phyloP scores from a whole-genome alignment of 352 stramenopile genomes.

The Globisporangium nagaii region DNA sequence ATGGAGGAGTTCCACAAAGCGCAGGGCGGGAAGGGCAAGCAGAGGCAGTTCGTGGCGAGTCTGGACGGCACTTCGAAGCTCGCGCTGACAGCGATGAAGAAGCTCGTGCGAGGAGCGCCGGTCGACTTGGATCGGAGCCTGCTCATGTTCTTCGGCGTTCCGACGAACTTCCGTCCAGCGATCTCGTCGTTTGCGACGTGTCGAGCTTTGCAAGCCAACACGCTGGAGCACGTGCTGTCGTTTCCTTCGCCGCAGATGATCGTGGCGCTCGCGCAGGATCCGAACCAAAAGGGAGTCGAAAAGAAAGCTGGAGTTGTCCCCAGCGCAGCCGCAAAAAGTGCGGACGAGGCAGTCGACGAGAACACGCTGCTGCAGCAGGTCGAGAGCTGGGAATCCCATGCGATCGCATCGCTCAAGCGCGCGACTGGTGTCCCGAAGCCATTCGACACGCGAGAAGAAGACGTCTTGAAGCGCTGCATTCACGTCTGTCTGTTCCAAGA shows the following conservation, averaged over 20 bases:
- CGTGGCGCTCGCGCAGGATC: slow-evolving; percentile 37
- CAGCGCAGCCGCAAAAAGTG: not conserved
- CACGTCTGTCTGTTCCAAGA: slow-evolving; percentile 77
- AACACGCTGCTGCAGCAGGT: slow-evolving; percentile 40
- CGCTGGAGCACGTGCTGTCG: slow-evolving; percentile 60
- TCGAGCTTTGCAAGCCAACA: slow-evolving; percentile 42
- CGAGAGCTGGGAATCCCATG: slow-evolving; percentile 48
- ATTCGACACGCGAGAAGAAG: slow-evolving; percentile 70
- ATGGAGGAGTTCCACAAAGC: slow-evolving; percentile 49
- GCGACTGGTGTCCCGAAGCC: slow-evolving; percentile 65
- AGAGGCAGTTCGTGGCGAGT: slow-evolving; percentile 28
- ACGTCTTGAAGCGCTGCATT: slow-evolving; percentile 76
- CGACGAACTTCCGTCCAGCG: slow-evolving; percentile 67
- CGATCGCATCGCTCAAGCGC: slow-evolving; percentile 71
- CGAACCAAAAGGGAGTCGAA: slow-evolving; percentile 14
- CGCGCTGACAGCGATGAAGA: slow-evolving; percentile 70
- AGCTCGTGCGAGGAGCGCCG: slow-evolving; percentile 56
- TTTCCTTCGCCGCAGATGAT: slow-evolving; percentile 70
- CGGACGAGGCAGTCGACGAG: slow-evolving; percentile 28
- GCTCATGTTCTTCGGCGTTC: slow-evolving; percentile 74
- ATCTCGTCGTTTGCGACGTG: slow-evolving; percentile 53
- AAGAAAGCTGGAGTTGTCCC: slow-evolving; percentile 27
- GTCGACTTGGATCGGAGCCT: slow-evolving; percentile 66
- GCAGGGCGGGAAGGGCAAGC: slow-evolving; percentile 23
- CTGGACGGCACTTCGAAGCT: slow-evolving; percentile 41